Base-by-base conservation (phyloP, 2,329 filamentous ascomycete species). In the Fusarium duplospermum region DNA sequence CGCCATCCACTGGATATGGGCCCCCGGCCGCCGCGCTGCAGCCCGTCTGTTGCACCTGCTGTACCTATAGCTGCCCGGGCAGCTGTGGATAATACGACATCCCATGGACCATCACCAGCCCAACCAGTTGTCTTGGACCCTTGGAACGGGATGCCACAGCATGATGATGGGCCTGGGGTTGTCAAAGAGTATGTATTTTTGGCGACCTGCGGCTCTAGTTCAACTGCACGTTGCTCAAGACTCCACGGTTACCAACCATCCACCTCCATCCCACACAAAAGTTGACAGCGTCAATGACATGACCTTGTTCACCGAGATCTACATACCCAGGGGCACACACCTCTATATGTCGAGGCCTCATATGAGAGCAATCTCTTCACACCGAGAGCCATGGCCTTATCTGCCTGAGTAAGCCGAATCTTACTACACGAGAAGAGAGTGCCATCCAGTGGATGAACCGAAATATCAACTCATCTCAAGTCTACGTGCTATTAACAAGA, bases 1-100 rank as follows among this genome's bases (percentile, higher is more conserved):
- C 47, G 45, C 72, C 69, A 40, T 47, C 69, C 59, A 62, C 72
- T 74, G 68, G 64, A 64, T 35, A 72, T 57, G 66, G 54, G 50
- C 56, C 62, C 54, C 64, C 64, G 61, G 62, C 36, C 29, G 71
- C 59, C 56, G 64, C 58, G 58, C 68, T 69, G 71, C 54, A 72
- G 62, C 58, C 70, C 18, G 59, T 67, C 61, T 61, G 33, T 57
- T 31, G 45, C 24, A 52, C 20, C 33, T 57, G 29, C 52, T 57
- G 29, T 57, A 31, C 47, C 27, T 52, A 52, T 40, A 58, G 54
- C 56, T 40, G 56, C 56, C n/a, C 20, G 13, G n/a, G 4, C 29
- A 36, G 52, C 52, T 57, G 56, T 58, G 56, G 56, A 38, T 38
- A 58, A 40, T 35, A 36, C 42, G 60, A 29, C 60, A 62, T 62